A percentile compares a stretch with the other conserved stretches of the same genome.
phyloP scores from a whole-genome alignment of 768 basidiomycete species.

The Lentinus brumalis region DNA sequence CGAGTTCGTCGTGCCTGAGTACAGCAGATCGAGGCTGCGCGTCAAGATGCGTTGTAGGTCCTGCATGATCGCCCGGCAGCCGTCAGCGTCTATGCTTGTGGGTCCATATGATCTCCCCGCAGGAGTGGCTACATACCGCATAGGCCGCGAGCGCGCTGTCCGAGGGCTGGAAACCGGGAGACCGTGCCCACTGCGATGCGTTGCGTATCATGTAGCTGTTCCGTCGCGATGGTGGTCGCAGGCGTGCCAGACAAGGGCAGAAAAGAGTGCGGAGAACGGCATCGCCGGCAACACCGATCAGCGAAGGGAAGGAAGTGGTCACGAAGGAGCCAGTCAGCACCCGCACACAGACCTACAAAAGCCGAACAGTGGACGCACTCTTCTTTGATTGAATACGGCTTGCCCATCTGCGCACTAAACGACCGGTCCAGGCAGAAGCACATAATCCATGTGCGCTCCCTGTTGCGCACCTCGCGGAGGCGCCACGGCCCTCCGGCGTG shows the following conservation, averaged over 20 bases:
- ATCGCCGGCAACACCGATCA: conserved; percentile 18
- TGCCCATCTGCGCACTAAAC: conserved; percentile 94
- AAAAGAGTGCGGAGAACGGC: background rate
- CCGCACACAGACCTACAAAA: conserved; percentile 1
- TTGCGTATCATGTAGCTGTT: conserved; percentile 85
- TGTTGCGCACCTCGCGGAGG: conserved; percentile 86
- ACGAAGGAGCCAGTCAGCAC: conserved; percentile 12
- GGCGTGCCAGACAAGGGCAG: conserved; percentile 11
- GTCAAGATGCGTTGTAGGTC: conserved; percentile 89
- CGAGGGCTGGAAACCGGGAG: conserved; percentile 59
- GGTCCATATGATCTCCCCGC: background rate
- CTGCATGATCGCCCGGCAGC: conserved; percentile 36
- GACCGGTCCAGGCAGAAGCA: conserved; percentile 88
- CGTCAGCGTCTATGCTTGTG: conserved; percentile 4
- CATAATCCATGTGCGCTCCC: conserved; percentile 92
- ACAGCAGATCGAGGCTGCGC: conserved; percentile 86
- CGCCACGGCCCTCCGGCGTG: conserved; percentile 76
- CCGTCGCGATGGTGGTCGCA: background rate
- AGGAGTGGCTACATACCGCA: conserved; percentile 52
- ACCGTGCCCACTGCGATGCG: conserved; percentile 71
- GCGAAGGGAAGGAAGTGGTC: conserved; percentile 2
- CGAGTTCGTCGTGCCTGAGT: conserved; percentile 75
- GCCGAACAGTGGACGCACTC: conserved; percentile 59
- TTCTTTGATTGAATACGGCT: conserved; percentile 90
- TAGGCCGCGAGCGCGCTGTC: conserved; percentile 78